Percentiles rank a stretch among this genome's conserved stretches.
Conservation (phyloP, 805 yeast species). For the Ogataea ganodermae region DNA sequence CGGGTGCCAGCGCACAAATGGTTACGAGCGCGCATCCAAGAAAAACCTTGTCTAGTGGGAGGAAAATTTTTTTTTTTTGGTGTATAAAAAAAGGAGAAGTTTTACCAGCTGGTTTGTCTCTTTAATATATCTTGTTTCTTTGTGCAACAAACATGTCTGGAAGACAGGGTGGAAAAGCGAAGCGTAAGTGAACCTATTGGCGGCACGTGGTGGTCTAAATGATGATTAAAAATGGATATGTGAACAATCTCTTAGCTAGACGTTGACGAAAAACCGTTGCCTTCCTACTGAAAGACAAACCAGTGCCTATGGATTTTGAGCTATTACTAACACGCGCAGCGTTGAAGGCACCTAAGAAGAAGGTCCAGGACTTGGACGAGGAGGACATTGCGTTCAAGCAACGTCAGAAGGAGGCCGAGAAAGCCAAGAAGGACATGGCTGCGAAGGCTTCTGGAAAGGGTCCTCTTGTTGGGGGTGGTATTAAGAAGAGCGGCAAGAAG, state of each 20-base stretch:
- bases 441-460: slow-evolving; percentile 87
- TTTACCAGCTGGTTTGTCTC: background rate
- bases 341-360: slow-evolving; percentile 81
- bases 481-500: slow-evolving; percentile 82
- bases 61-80: background rate
- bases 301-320: background rate
- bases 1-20: background rate
- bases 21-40: background rate
- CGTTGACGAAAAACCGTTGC: slow-evolving; percentile 30
- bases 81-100: background rate
- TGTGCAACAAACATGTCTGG: slow-evolving; percentile 86
- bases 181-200: slow-evolving; percentile 54
- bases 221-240: slow-evolving; percentile 28
- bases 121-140: background rate
- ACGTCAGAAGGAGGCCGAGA: slow-evolving; percentile 93
- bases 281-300: slow-evolving; percentile 25
- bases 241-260: slow-evolving; percentile 30
- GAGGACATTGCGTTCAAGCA: slow-evolving; percentile 90
- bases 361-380: slow-evolving; percentile 72
- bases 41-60: background rate
- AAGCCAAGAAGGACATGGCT: slow-evolving; percentile 89
- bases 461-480: slow-evolving; percentile 91
- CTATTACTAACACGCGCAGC: slow-evolving; percentile 36
- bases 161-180: slow-evolving; percentile 96
- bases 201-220: slow-evolving; percentile 4